phyloP scores from a whole-genome alignment of 1,284 basidiomycete genomes.

The Cystobasidiaceae sp. region DNA sequence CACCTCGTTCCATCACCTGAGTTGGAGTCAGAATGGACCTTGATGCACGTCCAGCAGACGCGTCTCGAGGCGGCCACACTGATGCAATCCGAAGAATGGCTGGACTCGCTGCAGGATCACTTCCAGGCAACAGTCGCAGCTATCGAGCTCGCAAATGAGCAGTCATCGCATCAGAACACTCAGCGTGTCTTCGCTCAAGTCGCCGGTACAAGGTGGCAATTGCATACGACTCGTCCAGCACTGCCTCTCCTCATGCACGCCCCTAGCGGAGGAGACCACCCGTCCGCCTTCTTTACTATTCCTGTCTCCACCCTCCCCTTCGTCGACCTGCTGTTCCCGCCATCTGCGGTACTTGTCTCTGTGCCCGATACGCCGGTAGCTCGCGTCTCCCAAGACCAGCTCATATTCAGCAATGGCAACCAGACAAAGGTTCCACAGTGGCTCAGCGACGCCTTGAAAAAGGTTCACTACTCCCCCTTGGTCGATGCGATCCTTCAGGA shows the following conservation, averaged over 20 bases:
- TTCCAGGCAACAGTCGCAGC: no score
- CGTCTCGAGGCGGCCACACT: background rate
- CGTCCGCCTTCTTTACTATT: constrained; percentile 10
- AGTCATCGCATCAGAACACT: no score
- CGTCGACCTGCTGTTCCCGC: constrained; percentile 11
- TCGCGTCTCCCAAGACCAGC: no score
- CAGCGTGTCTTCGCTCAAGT: no score
- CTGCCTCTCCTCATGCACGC: no score
- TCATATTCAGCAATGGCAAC: background rate
- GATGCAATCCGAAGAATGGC: background rate
- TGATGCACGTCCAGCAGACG: constrained; percentile 16
- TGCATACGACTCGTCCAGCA: no score
- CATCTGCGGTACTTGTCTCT: constrained; percentile 11
- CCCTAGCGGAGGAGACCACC: no score
- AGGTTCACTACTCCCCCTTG: constrained; percentile 18
- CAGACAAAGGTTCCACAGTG: background rate
- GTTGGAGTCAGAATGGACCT: background rate
- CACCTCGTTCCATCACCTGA: background rate
- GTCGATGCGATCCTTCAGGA: constrained; percentile 18
- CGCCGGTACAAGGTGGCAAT: no score
- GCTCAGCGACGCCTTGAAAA: constrained; percentile 6
- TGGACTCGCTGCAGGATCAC: background rate
- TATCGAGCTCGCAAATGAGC: no score
- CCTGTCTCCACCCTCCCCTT: background rate
- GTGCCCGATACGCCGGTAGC: no score